phyloP scores from a whole-genome alignment of 2,329 filamentous ascomycete species.

The Stromatinia cepivora region DNA sequence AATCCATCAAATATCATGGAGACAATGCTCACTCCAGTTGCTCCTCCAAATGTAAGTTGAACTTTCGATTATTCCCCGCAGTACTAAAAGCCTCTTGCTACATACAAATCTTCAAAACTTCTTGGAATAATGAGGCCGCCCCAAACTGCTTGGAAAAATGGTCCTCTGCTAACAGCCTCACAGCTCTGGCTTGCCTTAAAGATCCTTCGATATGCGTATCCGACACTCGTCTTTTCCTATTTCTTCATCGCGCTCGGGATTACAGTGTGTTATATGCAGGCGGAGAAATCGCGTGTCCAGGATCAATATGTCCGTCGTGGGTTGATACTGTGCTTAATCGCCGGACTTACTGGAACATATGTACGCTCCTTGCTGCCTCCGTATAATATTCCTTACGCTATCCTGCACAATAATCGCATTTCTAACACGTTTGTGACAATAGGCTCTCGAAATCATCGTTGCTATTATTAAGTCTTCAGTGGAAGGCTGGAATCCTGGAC shows the following conservation, averaged over 20 bases:
- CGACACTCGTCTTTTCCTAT: conserved; percentile 56
- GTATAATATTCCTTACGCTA: conserved; percentile 24
- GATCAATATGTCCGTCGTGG: conserved; percentile 46
- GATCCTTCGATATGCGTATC: conserved; percentile 58
- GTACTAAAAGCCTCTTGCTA: neutral
- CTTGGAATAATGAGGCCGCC: neutral
- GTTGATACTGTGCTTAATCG: conserved; percentile 46
- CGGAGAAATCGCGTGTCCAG: conserved; percentile 43
- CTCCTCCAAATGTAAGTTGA: conserved; percentile 10
- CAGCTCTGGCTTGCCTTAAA: conserved; percentile 33
- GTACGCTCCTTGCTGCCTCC: conserved; percentile 47
- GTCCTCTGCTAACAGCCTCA: neutral
- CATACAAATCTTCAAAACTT: neutral
- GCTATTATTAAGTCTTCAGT: conserved; percentile 34
- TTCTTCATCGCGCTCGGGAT: conserved; percentile 54
- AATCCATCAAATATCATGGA: conserved; percentile 6
- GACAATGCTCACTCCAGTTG: neutral
- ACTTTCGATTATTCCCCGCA: neutral
- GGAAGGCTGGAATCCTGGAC: conserved; percentile 32
- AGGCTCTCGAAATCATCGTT: conserved; percentile 40
- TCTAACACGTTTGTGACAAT: conserved; percentile 40
- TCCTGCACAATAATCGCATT: neutral
- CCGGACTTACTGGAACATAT: conserved; percentile 44
- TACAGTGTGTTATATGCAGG: conserved; percentile 56
- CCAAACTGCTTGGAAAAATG: too few species aligned